phyloP scores from a whole-genome alignment of 192 early-diverging fungal species.

The Coemansia sp. region DNA sequence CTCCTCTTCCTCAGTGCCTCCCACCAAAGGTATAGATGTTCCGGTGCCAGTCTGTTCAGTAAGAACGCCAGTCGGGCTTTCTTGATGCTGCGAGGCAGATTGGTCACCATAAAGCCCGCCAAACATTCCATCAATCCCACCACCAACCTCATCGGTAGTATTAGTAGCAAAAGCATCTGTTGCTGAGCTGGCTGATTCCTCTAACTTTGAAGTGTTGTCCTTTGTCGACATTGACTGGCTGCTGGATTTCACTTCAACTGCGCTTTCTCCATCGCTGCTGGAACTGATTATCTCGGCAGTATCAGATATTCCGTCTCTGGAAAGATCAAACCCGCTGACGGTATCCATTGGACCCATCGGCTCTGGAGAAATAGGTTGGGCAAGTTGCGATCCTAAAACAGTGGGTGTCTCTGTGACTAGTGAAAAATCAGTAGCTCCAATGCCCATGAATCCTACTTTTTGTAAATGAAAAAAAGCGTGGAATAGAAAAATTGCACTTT shows the following conservation, averaged over 20 bases:
- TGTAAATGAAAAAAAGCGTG: background rate
- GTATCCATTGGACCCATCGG: constrained; percentile 8
- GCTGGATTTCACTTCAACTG: background rate
- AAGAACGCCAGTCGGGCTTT: background rate
- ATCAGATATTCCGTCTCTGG: background rate
- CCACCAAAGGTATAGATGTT: background rate
- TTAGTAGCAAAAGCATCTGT: background rate
- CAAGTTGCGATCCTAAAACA: constrained; percentile 17
- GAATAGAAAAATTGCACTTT: background rate
- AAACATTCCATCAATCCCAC: background rate
- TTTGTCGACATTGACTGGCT: background rate
- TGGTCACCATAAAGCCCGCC: background rate
- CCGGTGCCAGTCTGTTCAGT: background rate
- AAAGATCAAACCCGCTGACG: background rate
- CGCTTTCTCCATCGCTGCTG: background rate
- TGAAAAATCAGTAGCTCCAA: background rate
- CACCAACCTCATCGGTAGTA: background rate
- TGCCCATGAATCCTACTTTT: background rate
- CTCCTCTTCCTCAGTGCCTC: background rate
- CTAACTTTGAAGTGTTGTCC: background rate
- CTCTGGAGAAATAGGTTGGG: constrained; percentile 11
- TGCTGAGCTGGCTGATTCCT: background rate
- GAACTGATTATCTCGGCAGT: background rate
- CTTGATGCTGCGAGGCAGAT: background rate
- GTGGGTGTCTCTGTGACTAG: background rate